Base-by-base conservation (phyloP, 106 monocot species). In the Phalaenopsis aphrodite region DNA sequence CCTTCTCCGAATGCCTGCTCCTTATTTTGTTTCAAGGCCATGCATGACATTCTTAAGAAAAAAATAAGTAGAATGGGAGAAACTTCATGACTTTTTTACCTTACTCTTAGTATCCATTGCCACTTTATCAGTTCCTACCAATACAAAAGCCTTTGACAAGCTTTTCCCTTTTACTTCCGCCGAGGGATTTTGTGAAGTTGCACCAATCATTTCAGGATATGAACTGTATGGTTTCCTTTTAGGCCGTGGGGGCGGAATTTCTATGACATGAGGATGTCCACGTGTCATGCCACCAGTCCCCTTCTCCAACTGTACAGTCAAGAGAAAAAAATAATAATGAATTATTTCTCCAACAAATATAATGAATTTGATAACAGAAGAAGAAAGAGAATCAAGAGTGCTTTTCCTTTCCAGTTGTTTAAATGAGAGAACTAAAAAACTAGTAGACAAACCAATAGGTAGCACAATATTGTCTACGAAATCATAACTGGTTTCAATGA, bases 181-280 rank as follows among this genome's bases (percentile, higher is more conserved):
- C 47, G 38, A 79, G 46, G 77, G 75, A 77, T 43, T 81, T 8
- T 24, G 52, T 16, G 75, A 48, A 76, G 84, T 77, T 16, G n/a
- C 23, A 42, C 43, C 55, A 5, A 78, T 83, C 30, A 87, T 87
- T 55, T 80, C 85, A 79, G 92, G 87, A 80, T 87, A 89, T 55
- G 92, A 84, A 67, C 81, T 82, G 78, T 61, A 85, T 76, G 91
- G 87, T 81, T 89, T 92, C 42, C 85, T 85, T 73, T 92, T 89
- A 72, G 89, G 92, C 12, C 89, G 81, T 42, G 92, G 92, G 80
- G 92, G 92, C 84, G 92, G 92, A 76, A 92, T 89, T 46, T 92
- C 87, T 78, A 92, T 86, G 55, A 85, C 84, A 78, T 85, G 80
- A 73, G 84, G 76, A 82, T 92, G 87, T 24, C 85, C 87, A 39